These are phyloP conservation scores for Phytophthora hybrid DNA, from an alignment of 352 stramenopile species.

Conservation along the genomic window DNA sequence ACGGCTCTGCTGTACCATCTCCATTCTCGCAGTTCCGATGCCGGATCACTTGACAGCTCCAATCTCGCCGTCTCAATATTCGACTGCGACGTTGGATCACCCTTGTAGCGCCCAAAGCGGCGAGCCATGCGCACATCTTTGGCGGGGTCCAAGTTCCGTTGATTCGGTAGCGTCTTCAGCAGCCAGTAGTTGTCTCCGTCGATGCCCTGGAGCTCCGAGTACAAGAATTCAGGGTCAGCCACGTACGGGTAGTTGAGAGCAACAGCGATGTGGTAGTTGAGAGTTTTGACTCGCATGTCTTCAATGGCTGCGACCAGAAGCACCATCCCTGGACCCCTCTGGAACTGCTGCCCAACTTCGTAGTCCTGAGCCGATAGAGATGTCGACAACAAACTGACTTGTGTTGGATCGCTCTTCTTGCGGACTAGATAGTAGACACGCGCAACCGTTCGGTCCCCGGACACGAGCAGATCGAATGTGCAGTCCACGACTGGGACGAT, in stretches of 20 bases:
- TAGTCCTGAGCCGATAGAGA: slow-evolving; percentile 45
- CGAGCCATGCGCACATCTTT: slow-evolving; percentile 42
- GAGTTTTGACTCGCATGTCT: slow-evolving; percentile 25
- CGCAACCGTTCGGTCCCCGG: slow-evolving; percentile 24
- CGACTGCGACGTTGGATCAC: slow-evolving; percentile 42
- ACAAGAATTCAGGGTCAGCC: slow-evolving; percentile 26
- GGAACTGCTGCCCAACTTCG: slow-evolving; percentile 27
- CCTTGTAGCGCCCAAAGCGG: slow-evolving; percentile 46
- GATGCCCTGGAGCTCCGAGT: slow-evolving; percentile 20
- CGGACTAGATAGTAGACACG: slow-evolving; percentile 42
- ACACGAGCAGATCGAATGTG: slow-evolving; percentile 32
- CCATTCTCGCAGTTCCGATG: slow-evolving; percentile 34
- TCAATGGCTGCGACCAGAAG: slow-evolving; percentile 34
- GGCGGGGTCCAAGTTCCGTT: slow-evolving; percentile 21
- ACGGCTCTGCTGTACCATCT: slow-evolving; percentile 40
- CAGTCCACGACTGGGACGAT: slow-evolving; percentile 54
- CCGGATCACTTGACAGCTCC: slow-evolving; percentile 31
- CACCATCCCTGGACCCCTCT: slow-evolving; percentile 27
- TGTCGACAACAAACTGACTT: slow-evolving; percentile 34
- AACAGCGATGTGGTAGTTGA: slow-evolving; percentile 37
- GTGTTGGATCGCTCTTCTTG: slow-evolving; percentile 14
- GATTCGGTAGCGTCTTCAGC: slow-evolving; percentile 14
- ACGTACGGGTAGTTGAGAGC: slow-evolving; percentile 43
- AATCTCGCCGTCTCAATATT: slow-evolving; percentile 49
- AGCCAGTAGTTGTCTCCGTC: slow-evolving; percentile 39